Evolutionary conservation across 352 stramenopile species (phyloP).

Genomic region (Phytophthora podocarpi): DNA sequence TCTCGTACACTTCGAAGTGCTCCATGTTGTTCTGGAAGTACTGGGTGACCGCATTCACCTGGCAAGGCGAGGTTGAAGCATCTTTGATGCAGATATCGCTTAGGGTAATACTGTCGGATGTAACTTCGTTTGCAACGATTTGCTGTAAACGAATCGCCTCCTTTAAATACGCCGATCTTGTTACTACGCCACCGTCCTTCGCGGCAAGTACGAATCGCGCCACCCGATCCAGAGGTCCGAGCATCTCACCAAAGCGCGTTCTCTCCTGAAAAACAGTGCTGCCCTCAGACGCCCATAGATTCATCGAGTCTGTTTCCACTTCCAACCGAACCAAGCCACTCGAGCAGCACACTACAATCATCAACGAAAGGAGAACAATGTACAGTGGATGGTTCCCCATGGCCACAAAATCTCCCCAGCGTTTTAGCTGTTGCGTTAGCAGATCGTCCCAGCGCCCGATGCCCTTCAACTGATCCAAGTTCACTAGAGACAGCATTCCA

Average conservation of each 20-base stretch:
- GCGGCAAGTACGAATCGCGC: conserved; percentile 59
- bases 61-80: conserved; percentile 45
- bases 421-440: conserved; percentile 42
- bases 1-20: conserved; percentile 58
- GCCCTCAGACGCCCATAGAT: conserved; percentile 56
- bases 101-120: conserved; percentile 27
- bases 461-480: conserved; percentile 31
- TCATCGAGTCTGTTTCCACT: conserved; percentile 58
- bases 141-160: conserved; percentile 63
- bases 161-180: conserved; percentile 48
- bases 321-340: conserved; percentile 48
- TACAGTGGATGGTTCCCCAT: conserved; percentile 50
- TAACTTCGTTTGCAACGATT: conserved; percentile 33
- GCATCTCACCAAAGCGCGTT: conserved; percentile 49
- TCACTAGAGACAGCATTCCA: conserved; percentile 22
- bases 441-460: conserved; percentile 45
- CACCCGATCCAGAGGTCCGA: conserved; percentile 62
- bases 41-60: conserved; percentile 60
- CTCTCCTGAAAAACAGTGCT: conserved; percentile 52
- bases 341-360: conserved; percentile 45
- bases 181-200: conserved; percentile 62
- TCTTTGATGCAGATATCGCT: conserved; percentile 69
- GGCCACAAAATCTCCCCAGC: conserved; percentile 54
- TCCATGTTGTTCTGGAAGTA: conserved; percentile 71
- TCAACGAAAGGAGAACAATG: conserved; percentile 47